phyloP scores from a whole-genome alignment of 345 rosid genomes.

The Kandelia obovata region DNA sequence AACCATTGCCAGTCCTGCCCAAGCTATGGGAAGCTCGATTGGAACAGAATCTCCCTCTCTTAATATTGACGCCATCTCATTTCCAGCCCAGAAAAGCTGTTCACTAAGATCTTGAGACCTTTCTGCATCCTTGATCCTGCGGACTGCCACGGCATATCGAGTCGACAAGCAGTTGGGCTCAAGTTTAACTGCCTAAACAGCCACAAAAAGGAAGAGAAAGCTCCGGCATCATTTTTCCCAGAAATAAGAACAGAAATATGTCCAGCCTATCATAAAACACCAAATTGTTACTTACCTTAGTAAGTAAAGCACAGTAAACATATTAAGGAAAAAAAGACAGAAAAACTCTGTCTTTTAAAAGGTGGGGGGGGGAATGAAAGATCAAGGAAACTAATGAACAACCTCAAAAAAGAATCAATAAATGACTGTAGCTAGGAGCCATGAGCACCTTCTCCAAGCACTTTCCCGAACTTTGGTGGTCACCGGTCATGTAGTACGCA shows the following conservation, averaged over 20 bases:
- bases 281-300: too few relatives aligned
- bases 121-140: conserved; percentile 87
- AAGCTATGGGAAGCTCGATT: conserved; percentile 68
- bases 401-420: conserved; percentile 52
- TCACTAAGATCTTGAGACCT: conserved; percentile 89
- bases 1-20: conserved; percentile 96
- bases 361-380: conserved; percentile 1
- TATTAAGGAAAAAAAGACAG: too few relatives aligned
- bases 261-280: too few relatives aligned
- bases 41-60: conserved; percentile 89
- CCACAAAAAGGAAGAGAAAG: conserved; percentile 9
- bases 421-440: conserved; percentile 42
- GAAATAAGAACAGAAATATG: not conserved
- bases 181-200: conserved; percentile 77
- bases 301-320: too few relatives aligned
- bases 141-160: conserved; percentile 89
- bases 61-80: conserved; percentile 93
- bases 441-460: conserved; percentile 99
- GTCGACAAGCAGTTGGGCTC: conserved; percentile 93
- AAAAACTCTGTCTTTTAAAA: not conserved
- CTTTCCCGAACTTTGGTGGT: conserved; percentile 80
- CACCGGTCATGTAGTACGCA: conserved; percentile 69
- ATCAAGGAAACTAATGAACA: conserved; percentile 46
- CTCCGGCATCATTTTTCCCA: conserved; percentile 3
- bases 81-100: conserved; percentile 85